Percentiles rank a stretch among this genome's conserved stretches.
phyloP scores from a whole-genome alignment of 2,329 filamentous ascomycete genomes.

The Paraphoma sp. region DNA sequence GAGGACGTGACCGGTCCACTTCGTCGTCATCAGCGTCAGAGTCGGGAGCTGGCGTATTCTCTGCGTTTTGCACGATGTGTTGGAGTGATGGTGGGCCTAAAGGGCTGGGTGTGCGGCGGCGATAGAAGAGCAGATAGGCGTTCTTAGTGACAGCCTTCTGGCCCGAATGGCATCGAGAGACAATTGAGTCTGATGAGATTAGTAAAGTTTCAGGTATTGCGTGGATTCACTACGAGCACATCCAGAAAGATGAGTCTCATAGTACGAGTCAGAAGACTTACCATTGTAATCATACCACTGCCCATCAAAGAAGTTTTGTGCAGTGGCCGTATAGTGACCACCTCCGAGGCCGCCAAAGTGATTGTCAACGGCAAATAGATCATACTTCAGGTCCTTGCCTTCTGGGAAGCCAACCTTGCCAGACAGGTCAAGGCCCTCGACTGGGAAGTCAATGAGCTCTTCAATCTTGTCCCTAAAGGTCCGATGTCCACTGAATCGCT shows the following conservation, averaged over 20 bases:
- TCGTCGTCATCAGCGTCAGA: conserved; percentile 51
- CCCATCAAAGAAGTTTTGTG: conserved; percentile 87
- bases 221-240: neutral
- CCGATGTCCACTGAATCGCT: conserved; percentile 88
- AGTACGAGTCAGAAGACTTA: conserved; percentile 46
- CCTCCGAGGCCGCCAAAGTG: conserved; percentile 93
- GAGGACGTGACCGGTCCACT: conserved; percentile 43
- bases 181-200: conserved; percentile 72
- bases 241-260: neutral
- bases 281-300: conserved; percentile 98
- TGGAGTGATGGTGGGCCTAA: conserved; percentile 81
- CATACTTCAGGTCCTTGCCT: conserved; percentile 83
- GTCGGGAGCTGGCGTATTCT: conserved; percentile 45
- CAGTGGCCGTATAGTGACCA: conserved; percentile 94
- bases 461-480: conserved; percentile 90
- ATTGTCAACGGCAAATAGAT: conserved; percentile 94
- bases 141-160: conserved; percentile 72
- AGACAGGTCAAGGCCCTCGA: conserved; percentile 83
- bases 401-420: conserved; percentile 80
- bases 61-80: conserved; percentile 70
- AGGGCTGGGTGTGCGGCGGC: conserved; percentile 76
- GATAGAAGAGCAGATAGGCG: conserved; percentile 95
- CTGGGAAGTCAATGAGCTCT: conserved; percentile 87
- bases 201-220: conserved; percentile 41
- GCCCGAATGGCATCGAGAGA: conserved; percentile 67